Conservation (phyloP, 176 grass and related monocot species). For the Triticum dicoccoides region DNA sequence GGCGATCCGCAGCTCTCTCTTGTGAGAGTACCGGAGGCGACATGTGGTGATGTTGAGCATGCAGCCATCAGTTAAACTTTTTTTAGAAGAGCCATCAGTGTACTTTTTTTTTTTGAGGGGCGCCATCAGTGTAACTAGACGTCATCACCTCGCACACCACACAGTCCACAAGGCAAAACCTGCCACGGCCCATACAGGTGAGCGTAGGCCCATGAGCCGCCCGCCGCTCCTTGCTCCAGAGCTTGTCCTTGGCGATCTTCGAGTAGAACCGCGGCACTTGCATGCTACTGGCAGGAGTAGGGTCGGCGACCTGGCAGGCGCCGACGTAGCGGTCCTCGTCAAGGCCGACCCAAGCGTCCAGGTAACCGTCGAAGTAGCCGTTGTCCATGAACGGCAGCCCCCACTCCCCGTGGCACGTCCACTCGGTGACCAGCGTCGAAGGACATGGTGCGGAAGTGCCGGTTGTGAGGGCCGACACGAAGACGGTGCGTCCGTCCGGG, state of each 20-base stretch:
- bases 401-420: background rate
- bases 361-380: background rate
- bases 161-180: constrained; percentile 5
- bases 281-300: background rate
- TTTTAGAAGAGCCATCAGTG: too few relatives aligned
- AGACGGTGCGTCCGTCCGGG: background rate
- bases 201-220: background rate
- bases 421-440: background rate
- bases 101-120: too few relatives aligned
- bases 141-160: background rate
- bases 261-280: background rate
- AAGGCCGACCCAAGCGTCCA: constrained; percentile 1
- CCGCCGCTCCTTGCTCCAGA: background rate
- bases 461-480: background rate
- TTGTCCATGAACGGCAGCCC: background rate
- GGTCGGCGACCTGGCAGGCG: background rate
- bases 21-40: background rate
- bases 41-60: background rate
- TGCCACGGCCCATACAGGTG: background rate
- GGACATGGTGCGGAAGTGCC: background rate
- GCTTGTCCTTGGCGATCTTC: background rate
- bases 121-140: background rate
- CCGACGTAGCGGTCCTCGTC: background rate
- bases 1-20: background rate
- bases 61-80: background rate